phyloP scores from a whole-genome alignment of 805 yeast genomes.

The Metschnikowia amazonensis region DNA sequence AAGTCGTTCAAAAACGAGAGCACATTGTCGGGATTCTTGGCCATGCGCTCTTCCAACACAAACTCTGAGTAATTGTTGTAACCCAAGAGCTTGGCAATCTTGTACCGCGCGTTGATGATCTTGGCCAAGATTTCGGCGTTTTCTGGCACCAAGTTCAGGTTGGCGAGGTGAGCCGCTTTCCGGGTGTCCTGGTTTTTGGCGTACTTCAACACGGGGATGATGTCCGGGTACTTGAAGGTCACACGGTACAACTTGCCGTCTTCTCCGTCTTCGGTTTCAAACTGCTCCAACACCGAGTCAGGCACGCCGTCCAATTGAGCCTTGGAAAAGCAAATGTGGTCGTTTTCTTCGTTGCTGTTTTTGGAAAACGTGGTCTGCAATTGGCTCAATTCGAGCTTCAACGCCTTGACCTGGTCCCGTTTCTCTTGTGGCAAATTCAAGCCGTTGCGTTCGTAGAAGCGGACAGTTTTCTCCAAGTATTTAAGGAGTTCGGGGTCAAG shows the following conservation, averaged over 20 bases:
- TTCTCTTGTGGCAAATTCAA: constrained; percentile 54
- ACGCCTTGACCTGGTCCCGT: constrained; percentile 52
- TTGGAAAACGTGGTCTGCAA: constrained; percentile 56
- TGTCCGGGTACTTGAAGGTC: constrained; percentile 79
- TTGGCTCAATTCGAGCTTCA: constrained; percentile 57
- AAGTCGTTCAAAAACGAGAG: constrained; percentile 60
- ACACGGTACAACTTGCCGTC: constrained; percentile 50
- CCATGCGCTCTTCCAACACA: constrained; percentile 76
- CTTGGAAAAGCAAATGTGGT: constrained; percentile 52
- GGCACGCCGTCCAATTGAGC: constrained; percentile 77
- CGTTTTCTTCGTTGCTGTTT: constrained; percentile 70
- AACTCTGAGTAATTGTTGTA: constrained; percentile 67
- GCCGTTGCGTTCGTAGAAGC: constrained; percentile 64
- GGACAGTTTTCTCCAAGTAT: constrained; percentile 53
- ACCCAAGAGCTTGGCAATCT: constrained; percentile 61
- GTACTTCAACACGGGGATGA: constrained; percentile 71
- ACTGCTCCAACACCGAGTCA: constrained; percentile 53
- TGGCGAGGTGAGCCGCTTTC: constrained; percentile 59
- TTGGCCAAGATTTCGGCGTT: constrained; percentile 59
- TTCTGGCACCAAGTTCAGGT: constrained; percentile 58
- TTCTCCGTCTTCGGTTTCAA: constrained; percentile 46
- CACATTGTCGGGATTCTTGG: constrained; percentile 62
- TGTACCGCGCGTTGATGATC: constrained; percentile 58
- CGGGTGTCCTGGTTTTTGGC: constrained; percentile 65
- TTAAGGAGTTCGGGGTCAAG: constrained; percentile 52